Evolutionary conservation across 495 filamentous ascomycete species (phyloP).

Genomic region (Pyronema omphalodes): DNA sequence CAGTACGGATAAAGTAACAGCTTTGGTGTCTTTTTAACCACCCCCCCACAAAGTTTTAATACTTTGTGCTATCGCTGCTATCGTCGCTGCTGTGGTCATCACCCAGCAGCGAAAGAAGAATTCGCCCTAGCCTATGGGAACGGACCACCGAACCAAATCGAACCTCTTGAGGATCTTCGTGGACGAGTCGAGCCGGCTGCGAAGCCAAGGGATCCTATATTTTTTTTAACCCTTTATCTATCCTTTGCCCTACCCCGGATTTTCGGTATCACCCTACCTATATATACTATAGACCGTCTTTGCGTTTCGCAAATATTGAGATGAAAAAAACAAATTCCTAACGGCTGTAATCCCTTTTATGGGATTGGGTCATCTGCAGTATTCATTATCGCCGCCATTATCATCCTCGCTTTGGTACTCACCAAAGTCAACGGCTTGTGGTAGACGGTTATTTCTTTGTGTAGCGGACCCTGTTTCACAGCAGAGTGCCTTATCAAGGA

Average conservation of each 20-base stretch:
- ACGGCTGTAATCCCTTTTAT: too few relatives aligned
- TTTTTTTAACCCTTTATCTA: too few relatives aligned
- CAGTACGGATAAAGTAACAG: not conserved
- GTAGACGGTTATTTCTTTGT: conserved; percentile 13
- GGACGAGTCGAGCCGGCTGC: too few relatives aligned
- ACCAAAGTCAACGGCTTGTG: conserved; percentile 18
- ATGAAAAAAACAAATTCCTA: too few relatives aligned
- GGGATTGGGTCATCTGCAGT: conserved; percentile 9
- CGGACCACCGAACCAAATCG: too few relatives aligned
- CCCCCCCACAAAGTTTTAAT: not conserved
- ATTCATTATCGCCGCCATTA: conserved; percentile 20
- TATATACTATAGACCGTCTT: too few relatives aligned
- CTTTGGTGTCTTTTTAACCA: not conserved
- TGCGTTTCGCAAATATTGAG: too few relatives aligned
- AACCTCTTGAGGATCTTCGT: too few relatives aligned
- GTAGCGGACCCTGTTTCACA: not conserved
- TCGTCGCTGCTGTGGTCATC: conserved; percentile 10
- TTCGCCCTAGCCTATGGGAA: too few relatives aligned
- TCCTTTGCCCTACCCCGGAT: too few relatives aligned
- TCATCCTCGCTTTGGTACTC: conserved; percentile 20
- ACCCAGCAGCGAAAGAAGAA: conserved; percentile 6
- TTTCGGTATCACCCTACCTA: too few relatives aligned
- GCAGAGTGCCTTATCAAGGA: conserved; percentile 5
- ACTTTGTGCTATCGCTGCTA: conserved; percentile 4
- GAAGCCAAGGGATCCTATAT: too few relatives aligned